These are phyloP conservation scores for Clavariopsis aquatica DNA, from an alignment of 495 filamentous ascomycete species.

Conservation along the genomic window DNA sequence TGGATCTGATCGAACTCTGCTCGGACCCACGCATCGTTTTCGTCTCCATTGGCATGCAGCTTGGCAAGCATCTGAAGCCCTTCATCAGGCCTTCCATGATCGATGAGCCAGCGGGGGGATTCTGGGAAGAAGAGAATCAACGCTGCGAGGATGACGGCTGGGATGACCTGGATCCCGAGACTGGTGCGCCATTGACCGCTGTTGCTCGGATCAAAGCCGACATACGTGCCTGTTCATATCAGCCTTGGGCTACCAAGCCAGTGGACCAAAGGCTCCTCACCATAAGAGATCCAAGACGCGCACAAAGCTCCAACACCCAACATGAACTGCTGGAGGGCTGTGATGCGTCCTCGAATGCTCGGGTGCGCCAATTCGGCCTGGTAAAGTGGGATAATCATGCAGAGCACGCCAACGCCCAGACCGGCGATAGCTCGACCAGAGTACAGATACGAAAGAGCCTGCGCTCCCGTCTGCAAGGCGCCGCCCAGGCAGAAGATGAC, in stretches of 20 bases:
- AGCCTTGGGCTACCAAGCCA: not conserved
- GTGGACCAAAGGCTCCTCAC: not conserved
- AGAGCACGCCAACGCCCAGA: slow-evolving; percentile 50
- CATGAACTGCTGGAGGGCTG: slow-evolving; percentile 63
- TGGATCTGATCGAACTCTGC: slow-evolving; percentile 69
- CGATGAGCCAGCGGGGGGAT: slow-evolving; percentile 60
- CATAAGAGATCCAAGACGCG: slow-evolving; percentile 45
- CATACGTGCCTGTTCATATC: slow-evolving; percentile 37
- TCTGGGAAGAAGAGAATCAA: slow-evolving; percentile 63
- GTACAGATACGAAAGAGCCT: slow-evolving; percentile 43
- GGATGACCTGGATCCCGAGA: slow-evolving; percentile 61
- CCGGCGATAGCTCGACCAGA: slow-evolving; percentile 41
- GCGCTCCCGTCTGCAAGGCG: slow-evolving; percentile 46
- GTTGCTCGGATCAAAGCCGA: slow-evolving; percentile 40
- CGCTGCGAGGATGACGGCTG: slow-evolving; percentile 56
- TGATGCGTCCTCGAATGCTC: slow-evolving; percentile 52
- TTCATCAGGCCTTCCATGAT: slow-evolving; percentile 54
- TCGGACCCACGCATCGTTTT: slow-evolving; percentile 61
- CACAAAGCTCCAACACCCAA: slow-evolving; percentile 55
- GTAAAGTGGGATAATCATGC: slow-evolving; percentile 54
- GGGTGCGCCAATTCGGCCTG: slow-evolving; percentile 51
- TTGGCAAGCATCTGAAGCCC: slow-evolving; percentile 59
- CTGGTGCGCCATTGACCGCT: slow-evolving; percentile 57
- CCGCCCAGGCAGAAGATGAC: slow-evolving; percentile 46
- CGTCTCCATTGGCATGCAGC: slow-evolving; percentile 60